These are phyloP conservation scores for Roridomyces roridus DNA, from an alignment of 768 basidiomycete species.

Conservation along the genomic window DNA sequence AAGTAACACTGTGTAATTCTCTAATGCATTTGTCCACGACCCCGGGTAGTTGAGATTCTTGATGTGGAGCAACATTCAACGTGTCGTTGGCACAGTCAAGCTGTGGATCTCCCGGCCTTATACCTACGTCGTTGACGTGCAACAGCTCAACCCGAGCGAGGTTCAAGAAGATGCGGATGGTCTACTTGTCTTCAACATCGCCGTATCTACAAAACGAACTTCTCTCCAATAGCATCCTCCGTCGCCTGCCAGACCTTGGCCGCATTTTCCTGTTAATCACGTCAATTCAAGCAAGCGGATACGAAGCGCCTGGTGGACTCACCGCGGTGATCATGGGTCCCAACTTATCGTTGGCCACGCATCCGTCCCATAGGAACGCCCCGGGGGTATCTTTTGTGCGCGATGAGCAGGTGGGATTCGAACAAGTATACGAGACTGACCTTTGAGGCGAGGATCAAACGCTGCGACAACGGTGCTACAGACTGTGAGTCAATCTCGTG, in stretches of 20 bases:
- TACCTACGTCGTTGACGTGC: too few relatives aligned
- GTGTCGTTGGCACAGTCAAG: too few relatives aligned
- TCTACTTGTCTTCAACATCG: background rate
- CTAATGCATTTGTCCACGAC: too few relatives aligned
- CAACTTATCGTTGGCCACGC: background rate
- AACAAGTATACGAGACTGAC: background rate
- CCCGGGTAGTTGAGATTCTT: too few relatives aligned
- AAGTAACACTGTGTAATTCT: too few relatives aligned
- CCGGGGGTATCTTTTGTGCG: background rate
- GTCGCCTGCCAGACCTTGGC: conserved; percentile 2
- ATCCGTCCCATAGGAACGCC: conserved; percentile 4
- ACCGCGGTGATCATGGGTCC: background rate
- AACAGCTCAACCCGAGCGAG: too few relatives aligned
- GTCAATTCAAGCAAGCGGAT: too few relatives aligned
- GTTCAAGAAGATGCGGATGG: too few relatives aligned
- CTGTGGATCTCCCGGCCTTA: too few relatives aligned
- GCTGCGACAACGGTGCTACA: conserved; percentile 17
- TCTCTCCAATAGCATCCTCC: conserved; percentile 2
- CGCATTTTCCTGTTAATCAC: background rate
- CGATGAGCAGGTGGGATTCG: background rate
- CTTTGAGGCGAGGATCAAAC: conserved; percentile 11
- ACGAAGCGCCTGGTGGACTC: too few relatives aligned
- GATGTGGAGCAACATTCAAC: too few relatives aligned
- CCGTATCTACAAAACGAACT: too few relatives aligned
- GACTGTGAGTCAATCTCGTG: background rate